Base-by-base conservation (phyloP, 805 yeast genomes). In the Saturnispora hagleri region DNA sequence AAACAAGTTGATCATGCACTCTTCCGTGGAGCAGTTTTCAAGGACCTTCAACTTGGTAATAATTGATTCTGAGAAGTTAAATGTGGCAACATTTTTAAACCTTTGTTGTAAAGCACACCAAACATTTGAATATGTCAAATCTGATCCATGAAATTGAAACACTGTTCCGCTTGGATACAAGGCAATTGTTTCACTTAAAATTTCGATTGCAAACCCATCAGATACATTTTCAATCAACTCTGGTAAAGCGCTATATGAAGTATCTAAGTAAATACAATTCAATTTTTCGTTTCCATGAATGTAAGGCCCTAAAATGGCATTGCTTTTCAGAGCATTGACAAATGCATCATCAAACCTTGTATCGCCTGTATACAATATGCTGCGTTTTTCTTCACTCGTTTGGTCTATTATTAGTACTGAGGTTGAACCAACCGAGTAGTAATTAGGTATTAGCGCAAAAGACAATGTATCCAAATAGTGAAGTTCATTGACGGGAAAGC, bases 81-180 rank as follows among this genome's bases (percentile, higher is more conserved):
- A 49, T 0, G 24, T 40, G 5, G 49, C 27, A 3, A 20, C 18
- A 2, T 34, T 18, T 3, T 45, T 42, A 22, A 58, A 55, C 24
- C 24, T 20, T 1, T 38, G 18, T 28, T 9, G 40, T 15, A 59
- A 8, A 34, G 55, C 48, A 18, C 34, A 28, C 60, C 62, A 60
- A 41, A 59, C 55, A n/a, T 57, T 56, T 51, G 58, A 62, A 49
- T 54, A 60, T n/a, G 60, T 60, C 15, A 52, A 47, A 3, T 36
- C 41, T 13, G 43, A 40, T 41, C 58, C 55, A 1, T 33, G 12
- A 18, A 60, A 50, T 7, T 36, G 24, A 28, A 59, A 60, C 10
- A 38, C 42, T 2, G 60, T 57, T 5, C 60, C 58, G 1, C 35
- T 28, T 0, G 63, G 61, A 40, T 58, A 60, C 18, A 9, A 2